Evolutionary conservation across 495 filamentous ascomycete species (phyloP), one percentile per base, ranked within the genome.

Genomic region (Neurospora terricola): DNA sequence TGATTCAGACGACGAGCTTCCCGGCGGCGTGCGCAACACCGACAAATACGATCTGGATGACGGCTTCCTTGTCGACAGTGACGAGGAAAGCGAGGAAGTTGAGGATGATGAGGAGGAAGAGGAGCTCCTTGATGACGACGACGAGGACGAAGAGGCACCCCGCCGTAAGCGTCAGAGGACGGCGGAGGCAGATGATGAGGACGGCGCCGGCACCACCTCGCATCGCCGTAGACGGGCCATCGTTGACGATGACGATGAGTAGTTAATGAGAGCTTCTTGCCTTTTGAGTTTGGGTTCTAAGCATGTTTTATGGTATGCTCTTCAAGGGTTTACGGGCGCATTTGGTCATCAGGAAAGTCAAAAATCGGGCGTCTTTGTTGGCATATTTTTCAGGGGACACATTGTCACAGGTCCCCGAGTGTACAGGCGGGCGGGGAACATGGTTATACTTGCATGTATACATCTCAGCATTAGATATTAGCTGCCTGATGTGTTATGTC

Each of bases 21-120:
- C 89, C 42, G 85, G 90, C 48, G 88, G 89, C 4, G 83, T 86
- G 34, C 87, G 86, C 21, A 86, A 87, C 27, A 88, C 93, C 75
- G 93, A 98, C 77, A 92, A 95, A 78, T 98, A 94, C 77, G 91
- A 94, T 74, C 88, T 90, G 77, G 91, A 93, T 34, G 92, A 94
- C 75, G 91, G 90, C 7, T 94, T 94, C 80, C 82, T 94, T 72
- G 92, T 92, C 11, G 87, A 87, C 42, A 93, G 91, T 76, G 92
- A 92, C 71, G 90, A 93, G 73, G 92, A 89, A 10, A 89, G 89
- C 74, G 84, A 86, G 38, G 88, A 79, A 16, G 87, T 85, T 12
- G 89, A 86, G 36, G 90, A 90, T 6, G 90, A 90, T 4, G 90
- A 89, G 7, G 87, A 89, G 2, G 87, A 89, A 59, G 85, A 87